These are phyloP conservation scores for Lactarius indigo DNA, from an alignment of 768 basidiomycete genomes.

Conservation along the genomic window DNA sequence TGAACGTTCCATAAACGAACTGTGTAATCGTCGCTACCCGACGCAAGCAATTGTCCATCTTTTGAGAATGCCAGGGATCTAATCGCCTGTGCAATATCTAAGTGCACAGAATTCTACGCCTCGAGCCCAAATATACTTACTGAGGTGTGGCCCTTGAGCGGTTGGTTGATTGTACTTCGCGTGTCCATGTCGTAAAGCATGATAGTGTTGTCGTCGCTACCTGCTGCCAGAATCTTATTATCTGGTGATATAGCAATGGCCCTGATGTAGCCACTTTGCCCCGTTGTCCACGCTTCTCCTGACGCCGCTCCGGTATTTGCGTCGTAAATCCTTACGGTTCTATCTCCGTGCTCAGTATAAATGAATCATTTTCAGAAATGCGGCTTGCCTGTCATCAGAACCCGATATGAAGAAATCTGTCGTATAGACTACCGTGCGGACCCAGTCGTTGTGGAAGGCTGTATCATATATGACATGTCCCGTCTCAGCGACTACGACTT, in stretches of 20 bases:
- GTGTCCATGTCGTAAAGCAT: conserved; percentile 15
- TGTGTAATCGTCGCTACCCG: conserved; percentile 10
- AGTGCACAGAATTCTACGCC: neutral
- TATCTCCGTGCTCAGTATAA: neutral
- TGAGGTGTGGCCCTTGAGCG: conserved; percentile 9
- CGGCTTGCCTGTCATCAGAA: conserved; percentile 15
- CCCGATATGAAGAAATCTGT: conserved; percentile 5
- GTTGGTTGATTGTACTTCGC: neutral
- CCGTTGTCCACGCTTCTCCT: conserved; percentile 10
- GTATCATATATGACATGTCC: conserved; percentile 9
- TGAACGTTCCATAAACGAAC: conserved; percentile 19
- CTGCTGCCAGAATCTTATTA: conserved; percentile 25
- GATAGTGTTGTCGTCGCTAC: conserved; percentile 12
- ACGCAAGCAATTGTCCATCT: conserved; percentile 7
- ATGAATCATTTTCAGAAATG: neutral
- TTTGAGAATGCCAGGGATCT: conserved; percentile 12
- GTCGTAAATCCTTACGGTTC: conserved; percentile 20
- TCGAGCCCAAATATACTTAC: conserved; percentile 1
- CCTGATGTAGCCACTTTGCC: conserved; percentile 14
- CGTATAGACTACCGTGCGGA: conserved; percentile 9
- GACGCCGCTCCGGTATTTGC: conserved; percentile 5
- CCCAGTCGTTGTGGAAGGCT: conserved; percentile 18
- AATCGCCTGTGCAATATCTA: neutral
- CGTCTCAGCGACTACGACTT: conserved; percentile 11
- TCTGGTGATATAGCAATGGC: conserved; percentile 31